These are phyloP conservation scores for Aspergillus tanneri DNA, from an alignment of 2,329 filamentous ascomycete species.

Conservation along the genomic window DNA sequence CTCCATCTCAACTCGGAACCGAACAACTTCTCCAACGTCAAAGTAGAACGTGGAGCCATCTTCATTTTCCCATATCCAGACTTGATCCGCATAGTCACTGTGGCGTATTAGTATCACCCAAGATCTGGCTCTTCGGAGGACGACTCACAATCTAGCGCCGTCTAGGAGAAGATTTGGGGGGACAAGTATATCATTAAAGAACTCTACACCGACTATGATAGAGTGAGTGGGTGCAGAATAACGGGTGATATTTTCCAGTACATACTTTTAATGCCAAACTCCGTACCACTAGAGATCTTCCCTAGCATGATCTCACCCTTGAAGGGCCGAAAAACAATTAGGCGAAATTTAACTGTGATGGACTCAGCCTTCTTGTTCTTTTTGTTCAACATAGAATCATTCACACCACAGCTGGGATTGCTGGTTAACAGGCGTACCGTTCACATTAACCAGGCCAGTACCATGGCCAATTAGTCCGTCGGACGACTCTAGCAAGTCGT, in stretches of 20 bases:
- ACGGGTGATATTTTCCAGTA: constrained; percentile 5
- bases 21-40: constrained; percentile 84
- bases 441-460: constrained; percentile 88
- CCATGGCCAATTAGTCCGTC: constrained; percentile 94
- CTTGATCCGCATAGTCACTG: constrained; percentile 70
- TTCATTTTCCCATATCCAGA: constrained; percentile 80
- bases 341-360: constrained; percentile 76
- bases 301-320: constrained; percentile 89
- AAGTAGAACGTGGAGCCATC: constrained; percentile 75
- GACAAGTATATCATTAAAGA: constrained; percentile 90
- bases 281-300: constrained; percentile 72
- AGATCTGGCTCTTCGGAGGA: neutral
- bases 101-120: constrained; percentile 27
- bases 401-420: neutral
- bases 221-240: constrained; percentile 13
- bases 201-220: constrained; percentile 73
- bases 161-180: constrained; percentile 71
- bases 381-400: neutral
- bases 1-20: constrained; percentile 82
- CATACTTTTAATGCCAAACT: constrained; percentile 69
- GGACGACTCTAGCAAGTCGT: constrained; percentile 83
- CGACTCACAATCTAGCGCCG: constrained; percentile 69
- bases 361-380: neutral
- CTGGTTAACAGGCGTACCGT: constrained; percentile 57
- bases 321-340: constrained; percentile 93